phyloP scores from a whole-genome alignment of 2,329 filamentous ascomycete genomes.

The Juglanconis sp. region DNA sequence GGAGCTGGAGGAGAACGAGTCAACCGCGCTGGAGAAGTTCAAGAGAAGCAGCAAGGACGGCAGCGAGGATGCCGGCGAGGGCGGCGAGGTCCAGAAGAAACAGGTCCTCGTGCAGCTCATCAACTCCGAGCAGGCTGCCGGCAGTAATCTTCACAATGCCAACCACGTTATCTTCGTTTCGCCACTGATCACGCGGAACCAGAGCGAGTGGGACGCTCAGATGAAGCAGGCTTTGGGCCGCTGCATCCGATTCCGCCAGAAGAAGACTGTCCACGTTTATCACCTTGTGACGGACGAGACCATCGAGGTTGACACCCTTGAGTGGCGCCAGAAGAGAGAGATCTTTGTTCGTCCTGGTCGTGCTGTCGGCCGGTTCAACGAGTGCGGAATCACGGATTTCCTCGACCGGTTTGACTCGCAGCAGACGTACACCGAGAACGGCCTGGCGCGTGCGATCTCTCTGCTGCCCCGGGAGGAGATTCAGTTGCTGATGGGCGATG shows the following conservation, averaged over 20 bases:
- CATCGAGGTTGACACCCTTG: slow-evolving; percentile 38
- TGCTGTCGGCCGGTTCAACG: slow-evolving; percentile 10
- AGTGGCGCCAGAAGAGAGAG: slow-evolving; percentile 18
- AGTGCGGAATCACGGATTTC: slow-evolving; percentile 5
- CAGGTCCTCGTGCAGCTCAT: slow-evolving; percentile 36
- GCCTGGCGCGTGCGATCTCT: background rate
- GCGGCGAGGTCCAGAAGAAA: background rate
- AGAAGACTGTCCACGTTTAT: slow-evolving; percentile 34
- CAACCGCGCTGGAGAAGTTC: slow-evolving; percentile 25
- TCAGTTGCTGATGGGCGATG: slow-evolving; percentile 16
- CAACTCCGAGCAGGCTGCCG: slow-evolving; percentile 36
- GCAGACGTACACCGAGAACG: background rate
- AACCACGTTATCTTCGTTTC: slow-evolving; percentile 41
- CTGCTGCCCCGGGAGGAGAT: slow-evolving; percentile 13
- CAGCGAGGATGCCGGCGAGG: too few species aligned
- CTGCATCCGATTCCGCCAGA: slow-evolving; percentile 38
- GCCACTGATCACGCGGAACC: slow-evolving; percentile 30
- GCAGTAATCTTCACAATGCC: slow-evolving; percentile 38
- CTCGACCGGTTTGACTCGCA: slow-evolving; percentile 6
- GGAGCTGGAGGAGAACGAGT: background rate
- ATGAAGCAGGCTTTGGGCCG: slow-evolving; percentile 40
- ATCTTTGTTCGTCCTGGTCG: background rate
- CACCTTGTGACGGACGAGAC: slow-evolving; percentile 37
- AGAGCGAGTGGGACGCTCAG: slow-evolving; percentile 31
- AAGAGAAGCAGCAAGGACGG: slow-evolving; percentile 19